Base-by-base conservation (phyloP, 2,329 filamentous ascomycete genomes). In the Paecilomyces dactylethromorphus region DNA sequence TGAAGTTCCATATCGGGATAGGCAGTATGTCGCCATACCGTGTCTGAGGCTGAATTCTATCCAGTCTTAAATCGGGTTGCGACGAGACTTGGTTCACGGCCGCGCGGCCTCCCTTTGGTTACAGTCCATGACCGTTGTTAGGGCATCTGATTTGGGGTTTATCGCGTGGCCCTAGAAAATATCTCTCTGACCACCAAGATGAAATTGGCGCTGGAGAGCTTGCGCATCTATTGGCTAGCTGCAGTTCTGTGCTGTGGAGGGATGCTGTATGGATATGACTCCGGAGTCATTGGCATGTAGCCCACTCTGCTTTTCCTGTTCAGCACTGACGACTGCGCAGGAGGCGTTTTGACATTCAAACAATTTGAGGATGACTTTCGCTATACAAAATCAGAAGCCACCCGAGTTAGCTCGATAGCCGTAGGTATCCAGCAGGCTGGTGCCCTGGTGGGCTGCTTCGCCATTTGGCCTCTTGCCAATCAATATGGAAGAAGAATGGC, bases 401-500 rank as follows among this genome's bases (percentile, higher is more conserved):
- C 79, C 1, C 68, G 71, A 12, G 71, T 79, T 53, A 80, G 77
- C 60, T 75, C 79, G 10, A 77, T 82, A 39, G 77, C 79, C 45
- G 79, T 83, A 8, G 77, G 78, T 2, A 77, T 82, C 18, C 79
- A 82, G 56, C 80, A 82, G 60, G 77, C 80, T 8, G 81, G 81
- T 24, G 80, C 80, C 33, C 80, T 84, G 59, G 76, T 80, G 29
- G 81, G 80, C 22, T 81, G 80, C 60, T 78, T 83, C 56, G 63
- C 75, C 29, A 76, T 81, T 55, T 81, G 78, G 70, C 79, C 79
- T 0, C 56, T 82, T 10, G 80, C 78, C 4, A 77, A 80, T 56
- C 68, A 69, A 22, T 72, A 74, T 54, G 82, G 81, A 12, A 74
- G 82, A 15, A 75, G 75, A 31, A 70, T 68, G 56, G 74, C 77